These are phyloP conservation scores for Myxozyma sirexii DNA, from an alignment of 805 yeast genomes.

Conservation along the genomic window DNA sequence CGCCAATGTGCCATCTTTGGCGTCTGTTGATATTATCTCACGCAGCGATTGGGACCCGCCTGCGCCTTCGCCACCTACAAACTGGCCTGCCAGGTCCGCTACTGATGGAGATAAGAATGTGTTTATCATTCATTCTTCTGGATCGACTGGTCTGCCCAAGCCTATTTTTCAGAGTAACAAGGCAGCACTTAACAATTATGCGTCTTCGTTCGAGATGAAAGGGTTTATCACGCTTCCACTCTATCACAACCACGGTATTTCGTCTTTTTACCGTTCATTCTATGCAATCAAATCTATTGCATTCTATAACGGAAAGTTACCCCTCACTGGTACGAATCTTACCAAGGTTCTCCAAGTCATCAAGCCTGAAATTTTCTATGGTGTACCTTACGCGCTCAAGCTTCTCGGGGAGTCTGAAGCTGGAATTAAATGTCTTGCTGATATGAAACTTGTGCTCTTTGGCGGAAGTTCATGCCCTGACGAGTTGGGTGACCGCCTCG, in stretches of 20 bases:
- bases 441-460: slow-evolving; percentile 14
- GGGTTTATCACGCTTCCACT: slow-evolving; percentile 24
- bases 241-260: slow-evolving; percentile 22
- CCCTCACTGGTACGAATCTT: slow-evolving; percentile 15
- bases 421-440: slow-evolving; percentile 12
- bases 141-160: slow-evolving; percentile 28
- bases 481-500: slow-evolving; percentile 19
- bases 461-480: slow-evolving; percentile 25
- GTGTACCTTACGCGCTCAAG: slow-evolving; percentile 28
- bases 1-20: neutral
- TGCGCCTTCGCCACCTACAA: neutral
- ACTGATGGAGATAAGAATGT: slow-evolving; percentile 10
- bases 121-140: slow-evolving; percentile 26
- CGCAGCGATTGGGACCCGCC: slow-evolving; percentile 7
- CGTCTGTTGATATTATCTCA: neutral
- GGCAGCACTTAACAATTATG: slow-evolving; percentile 17
- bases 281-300: slow-evolving; percentile 12
- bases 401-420: slow-evolving; percentile 13
- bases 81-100: slow-evolving; percentile 6
- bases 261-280: slow-evolving; percentile 21
- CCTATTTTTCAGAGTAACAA: slow-evolving; percentile 18
- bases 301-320: slow-evolving; percentile 12
- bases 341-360: slow-evolving; percentile 6
- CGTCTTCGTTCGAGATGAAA: slow-evolving; percentile 15
- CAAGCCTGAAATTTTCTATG: slow-evolving; percentile 16